Evolutionary conservation across 2,329 filamentous ascomycete species (phyloP), one percentile per base, ranked within the genome.

Genomic region (Fusarium pseudocircinatum): DNA sequence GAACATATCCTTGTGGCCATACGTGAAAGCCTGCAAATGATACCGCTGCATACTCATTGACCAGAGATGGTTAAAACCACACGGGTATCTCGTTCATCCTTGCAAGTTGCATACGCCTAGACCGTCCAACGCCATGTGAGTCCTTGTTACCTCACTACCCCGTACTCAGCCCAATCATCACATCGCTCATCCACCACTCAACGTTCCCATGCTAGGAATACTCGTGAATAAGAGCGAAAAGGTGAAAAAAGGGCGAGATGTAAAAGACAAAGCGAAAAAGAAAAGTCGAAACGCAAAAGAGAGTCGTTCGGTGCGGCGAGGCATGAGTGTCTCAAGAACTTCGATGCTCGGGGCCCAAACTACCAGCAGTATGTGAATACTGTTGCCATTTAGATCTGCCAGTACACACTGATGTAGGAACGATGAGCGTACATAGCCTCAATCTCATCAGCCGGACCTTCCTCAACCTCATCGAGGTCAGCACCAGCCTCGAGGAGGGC

Each of bases 401-500:
- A 63, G 9, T 46, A 47, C 6, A 15, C 6, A 8, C 20, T 43
- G 20, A 20, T 13, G 14, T 49, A 63, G n/a, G 9, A 24, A 3
- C 13, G 7, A 6, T 46, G 43, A 20, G 32, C 4, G 15, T n/a
- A 18, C 60, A 63, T 63, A 2, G 20, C 20, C 8, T 49, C n/a
- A n/a, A 66, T 40, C 42, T 66, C 59, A 14, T 28, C 12, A 11
- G 39, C 37, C 5, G 14, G 5, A 24, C 42, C 12, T 6, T 11
- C 3, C 1, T 18, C 39, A 15, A 47, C 16, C 8, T 24, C 28
- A 16, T 14, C 22, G 16, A 67, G 11, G 13, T 54, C 47, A 9
- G 34, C 47, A 1, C 65, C 65, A 5, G 62, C 65, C 4, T 42
- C 30, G 3, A 34, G 15, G 10, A 67, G 63, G 8, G n/a, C 22